phyloP scores from a whole-genome alignment of 2,329 filamentous ascomycete genomes.

The Phyllosticta citriasiana region DNA sequence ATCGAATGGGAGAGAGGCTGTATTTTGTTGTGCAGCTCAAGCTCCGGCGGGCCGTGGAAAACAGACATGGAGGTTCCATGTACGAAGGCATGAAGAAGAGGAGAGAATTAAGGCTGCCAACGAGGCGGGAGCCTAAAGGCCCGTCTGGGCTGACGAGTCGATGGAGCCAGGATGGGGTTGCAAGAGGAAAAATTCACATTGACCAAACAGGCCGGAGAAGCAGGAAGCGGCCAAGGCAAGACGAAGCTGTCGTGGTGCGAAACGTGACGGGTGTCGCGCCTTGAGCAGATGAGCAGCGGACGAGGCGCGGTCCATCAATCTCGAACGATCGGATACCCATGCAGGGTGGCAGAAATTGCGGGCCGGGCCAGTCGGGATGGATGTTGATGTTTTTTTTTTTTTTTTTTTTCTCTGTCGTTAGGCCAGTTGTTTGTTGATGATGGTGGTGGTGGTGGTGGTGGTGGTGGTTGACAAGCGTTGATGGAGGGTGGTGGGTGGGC shows the following conservation, averaged over 20 bases:
- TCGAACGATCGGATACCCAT: conserved; percentile 10
- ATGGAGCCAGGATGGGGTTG: not conserved
- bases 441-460: not conserved
- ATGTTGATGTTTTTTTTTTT: not conserved
- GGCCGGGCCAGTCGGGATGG: conserved; percentile 4
- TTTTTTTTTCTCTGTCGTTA: not conserved
- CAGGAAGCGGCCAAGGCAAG: not conserved
- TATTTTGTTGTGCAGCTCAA: not conserved
- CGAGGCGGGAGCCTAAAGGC: not conserved
- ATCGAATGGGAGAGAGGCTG: not conserved
- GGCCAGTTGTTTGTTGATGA: not conserved
- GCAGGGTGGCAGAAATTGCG: conserved; percentile 10
- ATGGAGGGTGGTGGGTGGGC: not conserved
- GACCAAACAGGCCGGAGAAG: not conserved
- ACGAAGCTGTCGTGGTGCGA: not conserved
- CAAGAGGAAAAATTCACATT: not conserved
- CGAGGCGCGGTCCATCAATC: conserved; percentile 5
- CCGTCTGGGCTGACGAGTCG: not conserved
- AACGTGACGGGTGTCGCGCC: not conserved
- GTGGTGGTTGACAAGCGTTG: not conserved
- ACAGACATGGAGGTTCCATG: not conserved
- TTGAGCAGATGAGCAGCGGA: conserved; percentile 4
- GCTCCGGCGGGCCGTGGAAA: not conserved
- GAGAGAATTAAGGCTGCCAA: not conserved
- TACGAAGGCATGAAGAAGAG: not conserved